phyloP scores from a whole-genome alignment of 2,329 filamentous ascomycete species.

The Sclerotinia spermophila region DNA sequence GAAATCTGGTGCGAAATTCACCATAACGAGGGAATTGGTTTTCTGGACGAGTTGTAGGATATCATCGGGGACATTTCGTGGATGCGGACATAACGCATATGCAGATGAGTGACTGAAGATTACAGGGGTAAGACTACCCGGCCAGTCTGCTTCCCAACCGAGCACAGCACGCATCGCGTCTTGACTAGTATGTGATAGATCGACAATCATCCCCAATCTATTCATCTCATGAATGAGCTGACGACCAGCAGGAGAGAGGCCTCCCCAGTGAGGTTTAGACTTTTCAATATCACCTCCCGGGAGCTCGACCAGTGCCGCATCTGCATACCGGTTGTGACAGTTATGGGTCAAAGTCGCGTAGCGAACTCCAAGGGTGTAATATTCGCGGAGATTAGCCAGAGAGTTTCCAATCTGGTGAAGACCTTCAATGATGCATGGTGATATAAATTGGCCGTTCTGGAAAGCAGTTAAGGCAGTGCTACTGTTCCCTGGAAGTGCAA shows the following conservation, averaged over 20 bases:
- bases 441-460: conserved; percentile 62
- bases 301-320: conserved; percentile 67
- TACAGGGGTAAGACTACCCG: conserved; percentile 72
- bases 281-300: conserved; percentile 36
- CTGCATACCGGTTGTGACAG: conserved; percentile 86
- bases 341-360: conserved; percentile 92
- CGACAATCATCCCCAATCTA: conserved; percentile 88
- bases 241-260: conserved; percentile 68
- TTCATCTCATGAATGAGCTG: conserved; percentile 85
- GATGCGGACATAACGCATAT: conserved; percentile 77
- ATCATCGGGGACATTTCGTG: conserved; percentile 84
- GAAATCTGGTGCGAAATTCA: conserved; percentile 83
- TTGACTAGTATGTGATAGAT: conserved; percentile 72
- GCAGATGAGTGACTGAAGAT: conserved; percentile 89
- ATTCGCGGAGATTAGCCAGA: conserved; percentile 69
- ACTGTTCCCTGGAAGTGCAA: conserved; percentile 61
- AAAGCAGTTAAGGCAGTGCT: conserved; percentile 60
- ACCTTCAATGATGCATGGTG: conserved; percentile 78
- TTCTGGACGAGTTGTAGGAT: conserved; percentile 73
- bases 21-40: conserved; percentile 77
- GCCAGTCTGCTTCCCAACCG: conserved; percentile 57
- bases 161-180: conserved; percentile 86
- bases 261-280: conserved; percentile 60
- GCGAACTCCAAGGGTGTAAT: conserved; percentile 73
- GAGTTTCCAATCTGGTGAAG: conserved; percentile 93